phyloP scores from a whole-genome alignment of 768 basidiomycete species.

The Trametes elegans region DNA sequence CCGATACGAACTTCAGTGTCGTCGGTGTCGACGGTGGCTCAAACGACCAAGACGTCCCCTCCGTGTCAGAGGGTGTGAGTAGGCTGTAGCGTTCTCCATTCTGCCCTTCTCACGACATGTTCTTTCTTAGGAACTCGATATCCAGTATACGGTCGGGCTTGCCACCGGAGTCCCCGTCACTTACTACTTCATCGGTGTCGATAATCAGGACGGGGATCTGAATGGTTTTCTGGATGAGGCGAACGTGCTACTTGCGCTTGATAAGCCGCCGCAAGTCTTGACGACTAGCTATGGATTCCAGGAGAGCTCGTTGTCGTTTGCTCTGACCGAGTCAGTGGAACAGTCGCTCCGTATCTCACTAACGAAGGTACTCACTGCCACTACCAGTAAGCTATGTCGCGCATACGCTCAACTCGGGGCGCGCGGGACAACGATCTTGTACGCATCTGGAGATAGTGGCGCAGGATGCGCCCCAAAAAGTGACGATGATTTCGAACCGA shows the following conservation, averaged over 20 bases:
- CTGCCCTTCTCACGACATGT: not conserved
- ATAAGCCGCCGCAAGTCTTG: conserved; percentile 30
- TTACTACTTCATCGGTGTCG: conserved; percentile 33
- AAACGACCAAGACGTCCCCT: conserved; percentile 3
- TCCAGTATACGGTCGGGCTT: conserved; percentile 35
- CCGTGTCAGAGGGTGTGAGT: conserved; percentile 46
- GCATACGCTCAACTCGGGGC: conserved; percentile 35
- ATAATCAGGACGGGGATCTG: conserved; percentile 28
- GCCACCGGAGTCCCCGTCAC: conserved; percentile 30
- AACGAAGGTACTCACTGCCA: conserved; percentile 40
- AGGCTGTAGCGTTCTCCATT: conserved; percentile 17
- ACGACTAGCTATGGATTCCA: conserved; percentile 42
- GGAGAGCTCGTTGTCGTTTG: conserved; percentile 45
- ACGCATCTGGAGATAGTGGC: conserved; percentile 38
- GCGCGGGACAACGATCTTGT: conserved; percentile 34
- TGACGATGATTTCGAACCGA: conserved; percentile 30
- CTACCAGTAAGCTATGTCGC: conserved; percentile 31
- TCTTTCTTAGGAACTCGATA: conserved; percentile 34
- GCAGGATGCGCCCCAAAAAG: conserved; percentile 26
- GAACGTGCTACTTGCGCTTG: conserved; percentile 26
- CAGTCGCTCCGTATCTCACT: conserved; percentile 45
- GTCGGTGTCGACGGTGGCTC: conserved; percentile 30
- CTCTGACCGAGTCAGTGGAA: conserved; percentile 5
- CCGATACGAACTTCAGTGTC: conserved; percentile 24
- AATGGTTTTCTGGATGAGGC: conserved; percentile 32